These are phyloP conservation scores for Skeletonema grethae DNA, from an alignment of 108 stramenopile species.

Conservation along the genomic window DNA sequence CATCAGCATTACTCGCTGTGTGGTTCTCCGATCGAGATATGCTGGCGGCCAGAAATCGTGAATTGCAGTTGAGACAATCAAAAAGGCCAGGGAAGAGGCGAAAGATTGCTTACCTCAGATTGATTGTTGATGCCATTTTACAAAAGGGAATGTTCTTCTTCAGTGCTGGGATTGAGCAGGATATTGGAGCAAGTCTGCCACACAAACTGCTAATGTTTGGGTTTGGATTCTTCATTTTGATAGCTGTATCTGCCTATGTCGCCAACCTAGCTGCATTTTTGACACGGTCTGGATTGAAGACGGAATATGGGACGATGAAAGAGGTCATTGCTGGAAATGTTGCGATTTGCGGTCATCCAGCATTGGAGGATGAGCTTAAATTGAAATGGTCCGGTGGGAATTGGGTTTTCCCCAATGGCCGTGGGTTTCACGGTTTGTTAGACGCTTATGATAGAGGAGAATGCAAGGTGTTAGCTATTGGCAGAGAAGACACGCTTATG, in stretches of 20 bases:
- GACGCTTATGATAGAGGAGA: constrained; percentile 26
- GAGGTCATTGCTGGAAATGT: constrained; percentile 2
- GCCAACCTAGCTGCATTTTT: constrained; percentile 28
- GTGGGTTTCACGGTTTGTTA: background rate
- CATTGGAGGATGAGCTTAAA: constrained; percentile 14
- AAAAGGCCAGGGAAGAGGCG: background rate
- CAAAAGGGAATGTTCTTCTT: constrained; percentile 21
- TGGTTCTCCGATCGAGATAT: constrained; percentile 14
- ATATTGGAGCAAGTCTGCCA: constrained; percentile 12
- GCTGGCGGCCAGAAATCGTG: background rate
- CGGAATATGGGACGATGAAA: constrained; percentile 3
- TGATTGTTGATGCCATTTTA: background rate
- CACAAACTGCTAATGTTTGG: constrained; percentile 27
- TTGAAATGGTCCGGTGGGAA: constrained; percentile 20
- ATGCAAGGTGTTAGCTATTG: constrained; percentile 22
- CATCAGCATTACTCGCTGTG: background rate
- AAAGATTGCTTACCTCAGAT: background rate
- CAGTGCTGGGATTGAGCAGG: constrained; percentile 28
- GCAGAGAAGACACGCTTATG: constrained; percentile 11
- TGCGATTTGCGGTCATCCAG: constrained; percentile 25
- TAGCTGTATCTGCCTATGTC: constrained; percentile 26
- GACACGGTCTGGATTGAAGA: background rate
- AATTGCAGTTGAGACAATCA: background rate
- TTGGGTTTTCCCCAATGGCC: constrained; percentile 3
- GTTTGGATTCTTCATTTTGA: constrained; percentile 30